Evolutionary conservation across 2,329 filamentous ascomycete species (phyloP).

Genomic region (Penicillium sp.): DNA sequence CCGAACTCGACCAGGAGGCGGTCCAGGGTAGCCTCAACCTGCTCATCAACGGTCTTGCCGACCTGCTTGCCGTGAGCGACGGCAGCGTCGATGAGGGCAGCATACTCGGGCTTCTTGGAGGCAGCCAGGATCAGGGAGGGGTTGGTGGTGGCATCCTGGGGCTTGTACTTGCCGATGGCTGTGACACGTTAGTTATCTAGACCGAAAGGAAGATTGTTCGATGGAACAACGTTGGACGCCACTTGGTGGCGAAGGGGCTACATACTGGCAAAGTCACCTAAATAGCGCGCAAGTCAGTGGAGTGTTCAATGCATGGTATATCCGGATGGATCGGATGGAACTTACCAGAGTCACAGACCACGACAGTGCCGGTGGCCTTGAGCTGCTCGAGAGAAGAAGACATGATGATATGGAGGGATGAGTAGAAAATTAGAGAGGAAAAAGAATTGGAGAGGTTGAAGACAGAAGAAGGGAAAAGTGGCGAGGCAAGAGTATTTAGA

Average conservation of each 20-base stretch:
- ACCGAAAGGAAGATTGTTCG: not conserved
- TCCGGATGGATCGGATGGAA: conserved; percentile 14
- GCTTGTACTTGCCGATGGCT: conserved; percentile 99
- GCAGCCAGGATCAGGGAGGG: conserved; percentile 97
- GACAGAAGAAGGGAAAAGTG: conserved; percentile 21
- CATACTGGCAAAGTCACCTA: conserved; percentile 77
- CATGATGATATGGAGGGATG: conserved; percentile 56
- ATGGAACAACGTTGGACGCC: not conserved
- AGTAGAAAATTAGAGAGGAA: conserved; percentile 20
- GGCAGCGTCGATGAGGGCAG: conserved; percentile 82
- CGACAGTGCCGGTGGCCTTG: conserved; percentile 93
- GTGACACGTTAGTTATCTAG: conserved; percentile 29
- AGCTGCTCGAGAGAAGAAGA: conserved; percentile 91
- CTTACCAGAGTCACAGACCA: conserved; percentile 95
- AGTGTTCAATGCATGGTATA: conserved; percentile 18
- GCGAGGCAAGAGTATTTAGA: conserved; percentile 24
- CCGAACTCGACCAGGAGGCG: conserved; percentile 96
- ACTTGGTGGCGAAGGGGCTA: conserved; percentile 25
- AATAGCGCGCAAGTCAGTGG: conserved; percentile 26
- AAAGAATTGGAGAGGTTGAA: conserved; percentile 18
- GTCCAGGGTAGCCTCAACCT: conserved; percentile 91
- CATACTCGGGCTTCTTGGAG: conserved; percentile 97
- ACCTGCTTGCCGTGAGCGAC: conserved; percentile 81
- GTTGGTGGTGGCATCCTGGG: conserved; percentile 99
- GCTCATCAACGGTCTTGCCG: conserved; percentile 66